A percentile compares a stretch with the other conserved stretches of the same genome.
phyloP scores from a whole-genome alignment of 345 rosid genomes.

The Pistacia atlantica region DNA sequence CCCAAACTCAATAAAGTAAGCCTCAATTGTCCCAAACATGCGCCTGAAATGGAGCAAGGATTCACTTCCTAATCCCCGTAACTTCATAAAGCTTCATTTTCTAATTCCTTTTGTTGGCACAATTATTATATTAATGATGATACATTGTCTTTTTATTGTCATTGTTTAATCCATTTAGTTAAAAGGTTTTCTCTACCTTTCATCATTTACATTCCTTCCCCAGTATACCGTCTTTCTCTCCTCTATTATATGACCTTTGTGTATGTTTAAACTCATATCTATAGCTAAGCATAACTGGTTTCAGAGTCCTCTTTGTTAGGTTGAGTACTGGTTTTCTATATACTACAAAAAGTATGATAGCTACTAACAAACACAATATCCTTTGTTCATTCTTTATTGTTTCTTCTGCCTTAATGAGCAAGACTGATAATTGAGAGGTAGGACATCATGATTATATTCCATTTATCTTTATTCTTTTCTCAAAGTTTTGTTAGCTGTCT shows the following conservation, averaged over 20 bases:
- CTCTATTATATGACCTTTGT: background rate
- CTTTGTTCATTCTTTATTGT: background rate
- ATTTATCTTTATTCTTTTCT: conserved; percentile 13
- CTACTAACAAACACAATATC: background rate
- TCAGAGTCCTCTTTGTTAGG: background rate
- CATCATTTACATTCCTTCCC: background rate
- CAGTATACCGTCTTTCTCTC: background rate
- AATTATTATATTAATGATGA: background rate
- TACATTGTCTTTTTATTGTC: background rate
- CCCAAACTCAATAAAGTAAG: background rate
- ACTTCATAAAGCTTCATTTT: background rate
- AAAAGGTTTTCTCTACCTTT: background rate
- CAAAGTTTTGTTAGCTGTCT: conserved; percentile 12
- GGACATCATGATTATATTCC: conserved; percentile 19
- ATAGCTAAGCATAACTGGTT: background rate
- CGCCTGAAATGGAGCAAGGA: conserved; percentile 19
- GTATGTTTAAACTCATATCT: background rate
- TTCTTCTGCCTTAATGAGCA: conserved; percentile 16
- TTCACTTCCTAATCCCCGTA: background rate
- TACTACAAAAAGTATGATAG: conserved; percentile 5
- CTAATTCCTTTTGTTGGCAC: background rate
- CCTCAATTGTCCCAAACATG: conserved; percentile 24
- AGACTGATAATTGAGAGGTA: conserved; percentile 9
- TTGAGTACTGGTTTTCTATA: background rate
- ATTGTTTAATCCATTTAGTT: background rate